Evolutionary conservation across 1,284 basidiomycete genomes (phyloP).

Genomic region (Macrocybe sp.): DNA sequence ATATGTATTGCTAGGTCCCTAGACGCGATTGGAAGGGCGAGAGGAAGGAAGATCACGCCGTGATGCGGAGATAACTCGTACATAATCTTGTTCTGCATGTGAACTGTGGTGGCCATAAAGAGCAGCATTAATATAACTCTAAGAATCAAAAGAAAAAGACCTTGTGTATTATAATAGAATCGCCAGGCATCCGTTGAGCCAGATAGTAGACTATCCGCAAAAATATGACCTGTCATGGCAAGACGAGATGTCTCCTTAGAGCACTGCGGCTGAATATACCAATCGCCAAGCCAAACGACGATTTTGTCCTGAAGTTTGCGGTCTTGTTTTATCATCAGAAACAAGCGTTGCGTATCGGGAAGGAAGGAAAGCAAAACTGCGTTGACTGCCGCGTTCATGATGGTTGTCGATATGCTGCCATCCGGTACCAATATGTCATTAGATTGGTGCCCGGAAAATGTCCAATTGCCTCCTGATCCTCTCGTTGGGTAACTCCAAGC

Average conservation of each 20-base stretch:
- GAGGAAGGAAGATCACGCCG: slow-evolving; percentile 29
- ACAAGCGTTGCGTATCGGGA: slow-evolving; percentile 32
- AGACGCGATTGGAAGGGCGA: slow-evolving; percentile 15
- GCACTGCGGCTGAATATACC: slow-evolving; percentile 27
- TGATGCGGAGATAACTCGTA: slow-evolving; percentile 27
- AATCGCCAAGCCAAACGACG: slow-evolving; percentile 40
- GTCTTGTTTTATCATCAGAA: slow-evolving; percentile 26
- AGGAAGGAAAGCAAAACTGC: slow-evolving; percentile 37
- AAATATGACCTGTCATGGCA: no score
- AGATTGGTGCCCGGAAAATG: slow-evolving; percentile 23
- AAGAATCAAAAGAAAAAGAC: slow-evolving; percentile 30
- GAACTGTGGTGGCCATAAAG: slow-evolving; percentile 22
- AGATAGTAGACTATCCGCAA: no score
- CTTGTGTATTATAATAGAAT: no score
- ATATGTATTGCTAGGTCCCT: not conserved
- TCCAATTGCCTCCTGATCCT: slow-evolving; percentile 31
- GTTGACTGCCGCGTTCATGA: slow-evolving; percentile 40
- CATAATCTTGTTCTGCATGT: slow-evolving; percentile 37
- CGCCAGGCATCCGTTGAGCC: no score
- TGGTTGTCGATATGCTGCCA: slow-evolving; percentile 10
- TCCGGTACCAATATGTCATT: slow-evolving; percentile 11
- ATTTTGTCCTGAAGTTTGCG: slow-evolving; percentile 20
- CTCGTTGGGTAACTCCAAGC: slow-evolving; percentile 35
- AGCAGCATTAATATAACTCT: slow-evolving; percentile 38
- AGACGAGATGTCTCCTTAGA: slow-evolving; percentile 2